These are phyloP conservation scores for Neofusicoccum laricinum DNA, from an alignment of 2,329 filamentous ascomycete genomes.

Conservation along the genomic window DNA sequence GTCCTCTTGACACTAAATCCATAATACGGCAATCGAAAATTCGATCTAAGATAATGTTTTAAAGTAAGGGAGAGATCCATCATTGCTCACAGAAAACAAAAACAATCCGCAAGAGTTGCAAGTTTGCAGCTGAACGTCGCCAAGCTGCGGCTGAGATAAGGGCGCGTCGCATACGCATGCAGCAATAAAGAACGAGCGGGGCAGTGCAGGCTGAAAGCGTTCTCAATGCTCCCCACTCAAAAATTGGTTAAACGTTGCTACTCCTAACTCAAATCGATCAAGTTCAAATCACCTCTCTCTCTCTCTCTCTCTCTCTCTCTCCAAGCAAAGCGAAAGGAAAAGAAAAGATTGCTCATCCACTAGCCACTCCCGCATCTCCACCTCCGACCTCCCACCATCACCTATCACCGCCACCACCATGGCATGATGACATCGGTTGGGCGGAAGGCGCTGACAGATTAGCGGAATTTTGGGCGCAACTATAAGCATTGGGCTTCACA, in stretches of 20 bases:
- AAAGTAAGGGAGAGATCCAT: too few species aligned
- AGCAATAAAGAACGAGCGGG: not conserved
- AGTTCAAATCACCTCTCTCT: too few species aligned
- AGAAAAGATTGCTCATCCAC: not conserved
- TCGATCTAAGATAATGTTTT: too few species aligned
- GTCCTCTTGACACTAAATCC: not conserved
- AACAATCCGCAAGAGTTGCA: not conserved
- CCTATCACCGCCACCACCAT: slow-evolving; percentile 20
- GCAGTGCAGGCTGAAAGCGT: not conserved
- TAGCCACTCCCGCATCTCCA: not conserved
- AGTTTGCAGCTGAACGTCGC: not conserved
- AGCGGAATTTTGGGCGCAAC: not conserved
- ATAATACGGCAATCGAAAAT: too few species aligned
- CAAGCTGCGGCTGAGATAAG: slow-evolving; percentile 5
- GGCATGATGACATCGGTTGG: slow-evolving; percentile 52
- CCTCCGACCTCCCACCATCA: too few species aligned
- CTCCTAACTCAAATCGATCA: too few species aligned
- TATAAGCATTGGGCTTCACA: not conserved
- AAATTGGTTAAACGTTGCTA: too few species aligned
- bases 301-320: too few species aligned
- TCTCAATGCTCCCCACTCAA: not conserved
- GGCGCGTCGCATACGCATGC: not conserved
- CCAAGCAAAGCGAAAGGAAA: too few species aligned
- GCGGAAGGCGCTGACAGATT: slow-evolving; percentile 43
- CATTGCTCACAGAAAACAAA: too few species aligned